Conservation (phyloP, 192 early-diverging fungal species). For the Linnemannia exigua region DNA sequence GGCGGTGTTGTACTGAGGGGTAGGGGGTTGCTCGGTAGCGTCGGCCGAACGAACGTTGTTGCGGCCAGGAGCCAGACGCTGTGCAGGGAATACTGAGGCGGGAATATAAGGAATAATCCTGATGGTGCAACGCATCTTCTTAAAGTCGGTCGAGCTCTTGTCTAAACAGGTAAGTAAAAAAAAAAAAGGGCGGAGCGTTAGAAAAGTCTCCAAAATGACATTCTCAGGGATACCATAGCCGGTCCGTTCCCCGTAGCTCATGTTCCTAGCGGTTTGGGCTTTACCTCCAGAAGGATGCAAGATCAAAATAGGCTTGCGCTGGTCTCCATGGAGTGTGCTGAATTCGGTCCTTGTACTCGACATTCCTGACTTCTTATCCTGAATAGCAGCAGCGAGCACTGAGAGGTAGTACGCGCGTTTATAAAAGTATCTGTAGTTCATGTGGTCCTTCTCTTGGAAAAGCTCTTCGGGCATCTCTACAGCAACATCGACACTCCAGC, state of each 20-base stretch:
- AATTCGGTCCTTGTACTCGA: slow-evolving; percentile 66
- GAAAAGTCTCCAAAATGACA: not conserved
- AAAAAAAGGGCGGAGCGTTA: not conserved
- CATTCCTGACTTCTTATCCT: slow-evolving; percentile 64
- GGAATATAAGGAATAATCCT: slow-evolving; percentile 86
- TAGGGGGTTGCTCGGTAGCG: slow-evolving; percentile 67
- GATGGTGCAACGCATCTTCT: slow-evolving; percentile 76
- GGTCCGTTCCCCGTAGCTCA: not conserved
- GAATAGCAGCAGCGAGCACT: slow-evolving; percentile 72
- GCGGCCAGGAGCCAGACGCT: slow-evolving; percentile 81
- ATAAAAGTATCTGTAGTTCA: slow-evolving; percentile 96
- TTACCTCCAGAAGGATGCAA: slow-evolving; percentile 69
- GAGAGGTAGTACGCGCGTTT: slow-evolving; percentile 95
- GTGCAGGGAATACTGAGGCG: slow-evolving; percentile 72
- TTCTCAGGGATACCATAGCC: not conserved
- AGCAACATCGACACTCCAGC: slow-evolving; percentile 90
- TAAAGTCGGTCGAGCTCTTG: slow-evolving; percentile 74
- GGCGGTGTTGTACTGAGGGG: slow-evolving; percentile 92
- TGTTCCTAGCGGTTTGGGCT: not conserved
- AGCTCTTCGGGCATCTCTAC: slow-evolving; percentile 92
- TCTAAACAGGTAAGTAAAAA: slow-evolving; percentile 44
- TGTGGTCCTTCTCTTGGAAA: slow-evolving; percentile 93
- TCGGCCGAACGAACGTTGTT: slow-evolving; percentile 84
- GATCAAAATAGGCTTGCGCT: slow-evolving; percentile 73
- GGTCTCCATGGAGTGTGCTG: slow-evolving; percentile 69